These are phyloP conservation scores for Phialophora verrucosa DNA, from an alignment of 2,329 filamentous ascomycete species.

Conservation along the genomic window DNA sequence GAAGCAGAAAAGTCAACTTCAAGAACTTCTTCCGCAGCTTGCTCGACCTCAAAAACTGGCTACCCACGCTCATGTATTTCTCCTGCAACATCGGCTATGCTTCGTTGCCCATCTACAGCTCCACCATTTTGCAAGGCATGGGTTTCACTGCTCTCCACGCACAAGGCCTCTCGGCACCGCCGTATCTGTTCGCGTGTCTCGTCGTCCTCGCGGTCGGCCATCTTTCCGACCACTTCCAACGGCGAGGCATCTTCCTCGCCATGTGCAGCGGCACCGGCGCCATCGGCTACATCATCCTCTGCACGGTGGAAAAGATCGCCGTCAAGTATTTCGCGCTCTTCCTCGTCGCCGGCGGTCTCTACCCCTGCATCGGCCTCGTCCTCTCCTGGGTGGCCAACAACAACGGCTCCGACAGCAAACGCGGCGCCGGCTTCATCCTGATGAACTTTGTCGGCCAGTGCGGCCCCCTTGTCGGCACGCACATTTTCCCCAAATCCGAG, in stretches of 20 bases:
- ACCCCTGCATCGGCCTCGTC: slow-evolving; percentile 72
- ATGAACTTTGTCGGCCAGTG: slow-evolving; percentile 82
- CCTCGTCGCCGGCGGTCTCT: slow-evolving; percentile 65
- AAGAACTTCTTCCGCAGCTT: slow-evolving; percentile 44
- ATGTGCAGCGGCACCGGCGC: slow-evolving; percentile 63
- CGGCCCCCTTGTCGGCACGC: slow-evolving; percentile 71
- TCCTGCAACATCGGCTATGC: slow-evolving; percentile 69
- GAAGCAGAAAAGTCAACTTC: slow-evolving; percentile 20
- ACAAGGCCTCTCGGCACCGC: slow-evolving; percentile 79
- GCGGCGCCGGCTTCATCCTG: slow-evolving; percentile 53
- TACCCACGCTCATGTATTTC: slow-evolving; percentile 61
- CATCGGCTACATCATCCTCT: slow-evolving; percentile 69
- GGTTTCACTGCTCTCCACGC: slow-evolving; percentile 44
- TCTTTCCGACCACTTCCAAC: slow-evolving; percentile 69
- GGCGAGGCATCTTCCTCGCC: slow-evolving; percentile 67
- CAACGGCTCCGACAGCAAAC: slow-evolving; percentile 34
- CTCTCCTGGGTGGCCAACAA: slow-evolving; percentile 68
- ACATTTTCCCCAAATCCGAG: slow-evolving; percentile 65
- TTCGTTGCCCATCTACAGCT: slow-evolving; percentile 68
- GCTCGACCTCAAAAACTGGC: slow-evolving; percentile 55
- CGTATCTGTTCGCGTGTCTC: slow-evolving; percentile 76
- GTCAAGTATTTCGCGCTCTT: slow-evolving; percentile 61
- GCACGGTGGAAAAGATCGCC: slow-evolving; percentile 58
- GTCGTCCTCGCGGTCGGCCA: slow-evolving; percentile 72
- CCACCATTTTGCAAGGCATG: slow-evolving; percentile 47